A percentile compares a stretch with the other conserved stretches of the same genome.
phyloP scores from a whole-genome alignment of 371 early-diverging fungal genomes.

The Mucor piriformis region DNA sequence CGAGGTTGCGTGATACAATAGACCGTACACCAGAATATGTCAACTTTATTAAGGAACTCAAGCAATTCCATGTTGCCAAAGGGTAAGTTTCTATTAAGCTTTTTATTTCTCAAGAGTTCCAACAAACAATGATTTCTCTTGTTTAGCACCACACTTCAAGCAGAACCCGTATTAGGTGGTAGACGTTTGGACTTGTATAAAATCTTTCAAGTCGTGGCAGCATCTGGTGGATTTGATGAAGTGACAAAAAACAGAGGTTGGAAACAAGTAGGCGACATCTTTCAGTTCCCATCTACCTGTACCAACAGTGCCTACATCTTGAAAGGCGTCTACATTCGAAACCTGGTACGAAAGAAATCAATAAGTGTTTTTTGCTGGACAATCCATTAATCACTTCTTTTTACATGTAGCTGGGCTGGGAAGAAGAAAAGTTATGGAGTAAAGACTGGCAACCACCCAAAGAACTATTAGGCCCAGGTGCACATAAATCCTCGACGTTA shows the following conservation, averaged over 20 bases:
- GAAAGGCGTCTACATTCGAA: constrained; percentile 72
- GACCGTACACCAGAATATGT: constrained; percentile 73
- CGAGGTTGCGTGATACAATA: constrained; percentile 55
- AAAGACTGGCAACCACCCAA: constrained; percentile 37
- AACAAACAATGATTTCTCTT: background rate
- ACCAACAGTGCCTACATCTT: constrained; percentile 80
- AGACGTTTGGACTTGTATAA: constrained; percentile 70
- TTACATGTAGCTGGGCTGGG: constrained; percentile 41
- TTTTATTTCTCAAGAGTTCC: background rate
- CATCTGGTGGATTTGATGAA: constrained; percentile 74
- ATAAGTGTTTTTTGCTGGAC: no score
- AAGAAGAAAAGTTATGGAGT: constrained; percentile 41
- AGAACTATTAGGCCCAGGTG: constrained; percentile 33
- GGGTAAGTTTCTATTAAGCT: constrained; percentile 54
- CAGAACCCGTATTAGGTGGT: constrained; percentile 77
- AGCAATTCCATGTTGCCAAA: constrained; percentile 63
- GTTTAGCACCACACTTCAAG: constrained; percentile 19
- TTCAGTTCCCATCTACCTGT: constrained; percentile 78
- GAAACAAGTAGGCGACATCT: constrained; percentile 69
- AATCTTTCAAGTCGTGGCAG: constrained; percentile 67
- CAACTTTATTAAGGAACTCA: constrained; percentile 68
- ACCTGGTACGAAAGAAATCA: no score
- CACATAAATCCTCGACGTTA: constrained; percentile 31
- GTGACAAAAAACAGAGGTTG: constrained; percentile 75
- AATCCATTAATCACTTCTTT: no score